phyloP scores from a whole-genome alignment of 2,329 filamentous ascomycete species.

The Xylaria sp. region DNA sequence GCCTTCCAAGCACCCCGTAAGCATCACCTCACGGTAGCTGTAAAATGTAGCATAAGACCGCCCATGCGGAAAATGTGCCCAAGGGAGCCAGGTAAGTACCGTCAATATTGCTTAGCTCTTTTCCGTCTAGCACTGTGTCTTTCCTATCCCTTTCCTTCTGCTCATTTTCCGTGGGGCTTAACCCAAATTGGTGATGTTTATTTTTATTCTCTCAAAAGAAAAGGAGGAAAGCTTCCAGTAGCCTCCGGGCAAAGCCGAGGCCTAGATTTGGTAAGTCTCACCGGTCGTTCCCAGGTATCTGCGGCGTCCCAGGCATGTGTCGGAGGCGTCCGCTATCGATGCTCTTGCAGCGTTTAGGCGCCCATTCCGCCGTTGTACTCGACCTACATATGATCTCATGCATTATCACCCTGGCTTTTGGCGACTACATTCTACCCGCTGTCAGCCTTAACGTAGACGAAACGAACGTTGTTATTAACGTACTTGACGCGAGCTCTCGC shows the following conservation, averaged over 20 bases:
- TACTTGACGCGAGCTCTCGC: neutral
- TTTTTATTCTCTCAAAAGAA: neutral
- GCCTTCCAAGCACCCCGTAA: neutral
- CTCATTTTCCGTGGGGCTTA: neutral
- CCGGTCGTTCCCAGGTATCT: conserved; percentile 11
- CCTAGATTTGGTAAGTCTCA: conserved; percentile 17
- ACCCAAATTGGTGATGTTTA: neutral
- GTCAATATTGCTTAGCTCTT: neutral
- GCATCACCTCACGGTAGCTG: neutral
- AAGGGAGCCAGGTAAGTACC: neutral
- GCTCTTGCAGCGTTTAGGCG: conserved; percentile 11
- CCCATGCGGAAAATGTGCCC: neutral
- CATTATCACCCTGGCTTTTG: neutral
- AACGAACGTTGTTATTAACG: neutral
- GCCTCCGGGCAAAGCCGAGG: conserved; percentile 12
- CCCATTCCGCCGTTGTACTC: neutral
- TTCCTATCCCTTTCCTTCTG: neutral
- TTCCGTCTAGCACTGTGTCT: neutral
- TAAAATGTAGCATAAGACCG: conserved; percentile 5
- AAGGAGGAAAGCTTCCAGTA: neutral
- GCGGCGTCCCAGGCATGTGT: neutral
- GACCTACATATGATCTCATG: neutral
- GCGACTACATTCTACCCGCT: no score
- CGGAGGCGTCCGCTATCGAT: conserved; percentile 21
- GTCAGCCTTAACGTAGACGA: neutral